A percentile compares a stretch with the other conserved stretches of the same genome.
phyloP scores from a whole-genome alignment of 306 rosid species.

The Castanea mollissima region DNA sequence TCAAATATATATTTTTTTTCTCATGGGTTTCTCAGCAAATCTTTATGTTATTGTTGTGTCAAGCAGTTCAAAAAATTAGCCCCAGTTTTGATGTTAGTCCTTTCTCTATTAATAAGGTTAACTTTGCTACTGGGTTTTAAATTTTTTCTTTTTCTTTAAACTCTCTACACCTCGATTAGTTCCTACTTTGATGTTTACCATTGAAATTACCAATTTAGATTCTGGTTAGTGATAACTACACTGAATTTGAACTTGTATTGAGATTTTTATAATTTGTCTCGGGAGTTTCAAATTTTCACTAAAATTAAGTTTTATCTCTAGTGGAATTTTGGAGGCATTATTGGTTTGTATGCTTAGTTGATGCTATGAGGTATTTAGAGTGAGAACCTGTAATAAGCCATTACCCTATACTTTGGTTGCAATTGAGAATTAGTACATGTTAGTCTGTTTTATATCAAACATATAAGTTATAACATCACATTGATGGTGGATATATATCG shows the following conservation, averaged over 20 bases:
- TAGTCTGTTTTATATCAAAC: neutral
- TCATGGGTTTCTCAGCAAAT: neutral
- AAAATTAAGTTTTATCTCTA: neutral
- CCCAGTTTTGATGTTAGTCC: neutral
- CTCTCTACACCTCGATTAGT: neutral
- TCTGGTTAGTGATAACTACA: neutral
- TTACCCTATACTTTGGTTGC: neutral
- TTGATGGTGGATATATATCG: slow-evolving; percentile 12
- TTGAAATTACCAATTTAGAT: neutral
- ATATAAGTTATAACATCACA: neutral
- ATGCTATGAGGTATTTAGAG: neutral
- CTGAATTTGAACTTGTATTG: neutral
- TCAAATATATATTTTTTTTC: neutral
- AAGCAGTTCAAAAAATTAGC: neutral
- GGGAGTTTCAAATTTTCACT: neutral
- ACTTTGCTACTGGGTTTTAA: no score
- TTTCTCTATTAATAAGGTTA: neutral
- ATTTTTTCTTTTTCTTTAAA: neutral
- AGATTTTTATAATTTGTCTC: neutral
- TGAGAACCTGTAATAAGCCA: neutral
- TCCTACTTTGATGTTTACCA: no score
- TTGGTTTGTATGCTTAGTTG: neutral
- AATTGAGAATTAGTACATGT: neutral
- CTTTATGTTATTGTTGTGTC: neutral
- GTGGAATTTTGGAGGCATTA: neutral